A percentile compares a stretch with the other conserved stretches of the same genome.
phyloP scores from a whole-genome alignment of 169 alveolate genomes.

The Eimeria maxima region DNA sequence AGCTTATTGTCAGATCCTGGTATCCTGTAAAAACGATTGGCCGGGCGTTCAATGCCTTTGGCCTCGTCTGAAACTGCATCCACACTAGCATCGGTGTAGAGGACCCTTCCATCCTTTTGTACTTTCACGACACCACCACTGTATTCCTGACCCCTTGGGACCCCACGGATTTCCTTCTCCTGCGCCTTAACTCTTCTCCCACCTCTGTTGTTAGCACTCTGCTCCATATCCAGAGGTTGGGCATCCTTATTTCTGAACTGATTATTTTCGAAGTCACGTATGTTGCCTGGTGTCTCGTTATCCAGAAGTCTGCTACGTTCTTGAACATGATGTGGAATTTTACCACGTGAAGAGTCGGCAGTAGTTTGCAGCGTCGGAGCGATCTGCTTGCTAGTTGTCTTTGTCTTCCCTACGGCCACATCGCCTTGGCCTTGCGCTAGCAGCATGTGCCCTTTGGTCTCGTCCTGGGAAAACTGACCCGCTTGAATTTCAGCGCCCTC shows the following conservation, averaged over 20 bases:
- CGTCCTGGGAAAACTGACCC: not conserved
- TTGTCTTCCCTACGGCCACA: not conserved
- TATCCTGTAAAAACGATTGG: not conserved
- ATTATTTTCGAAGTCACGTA: not conserved
- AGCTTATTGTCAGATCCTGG: not conserved
- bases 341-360: not conserved
- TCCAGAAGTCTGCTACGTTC: not conserved
- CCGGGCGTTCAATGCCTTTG: not conserved
- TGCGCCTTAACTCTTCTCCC: not conserved
- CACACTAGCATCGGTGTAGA: not conserved
- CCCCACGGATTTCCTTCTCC: not conserved
- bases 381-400: not conserved
- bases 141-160: not conserved
- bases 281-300: not conserved
- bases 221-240: not conserved
- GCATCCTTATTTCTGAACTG: not conserved
- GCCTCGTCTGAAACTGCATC: not conserved
- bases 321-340: not conserved
- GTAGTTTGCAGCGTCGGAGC: not conserved
- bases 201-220: not conserved
- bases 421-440: not conserved
- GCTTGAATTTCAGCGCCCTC: not conserved
- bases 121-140: not conserved
- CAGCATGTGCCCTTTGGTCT: not conserved
- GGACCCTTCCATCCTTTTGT: not conserved